Evolutionary conservation across 163 green algal species (phyloP).

Genomic region (Coccomyxa subellipsoidea): DNA sequence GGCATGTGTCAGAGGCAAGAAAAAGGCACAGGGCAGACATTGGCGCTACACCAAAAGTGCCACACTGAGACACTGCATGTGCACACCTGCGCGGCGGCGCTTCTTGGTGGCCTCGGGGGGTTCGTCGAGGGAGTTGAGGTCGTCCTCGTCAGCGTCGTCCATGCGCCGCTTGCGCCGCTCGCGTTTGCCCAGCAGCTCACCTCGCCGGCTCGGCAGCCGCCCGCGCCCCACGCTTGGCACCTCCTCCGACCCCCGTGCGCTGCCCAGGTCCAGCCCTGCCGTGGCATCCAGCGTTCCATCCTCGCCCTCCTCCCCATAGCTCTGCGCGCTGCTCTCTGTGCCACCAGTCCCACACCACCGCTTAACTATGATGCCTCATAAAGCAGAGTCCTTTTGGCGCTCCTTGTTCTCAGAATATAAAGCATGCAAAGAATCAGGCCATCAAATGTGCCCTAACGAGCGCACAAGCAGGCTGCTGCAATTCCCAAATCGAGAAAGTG

Average conservation of each 20-base stretch:
- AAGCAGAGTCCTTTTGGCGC: too few species aligned
- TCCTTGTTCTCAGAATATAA: too few species aligned
- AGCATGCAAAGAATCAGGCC: too few species aligned
- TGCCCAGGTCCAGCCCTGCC: background rate
- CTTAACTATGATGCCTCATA: too few species aligned
- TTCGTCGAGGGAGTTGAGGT: conserved; percentile 1
- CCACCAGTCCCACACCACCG: background rate
- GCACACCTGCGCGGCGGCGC: background rate
- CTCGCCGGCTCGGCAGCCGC: background rate
- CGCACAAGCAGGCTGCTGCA: too few species aligned
- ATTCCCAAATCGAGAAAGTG: too few species aligned
- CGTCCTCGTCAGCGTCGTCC: conserved; percentile 1
- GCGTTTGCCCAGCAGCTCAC: background rate
- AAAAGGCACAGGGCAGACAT: too few species aligned
- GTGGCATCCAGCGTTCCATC: background rate
- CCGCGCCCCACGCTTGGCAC: background rate
- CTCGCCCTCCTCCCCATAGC: conserved; percentile 1
- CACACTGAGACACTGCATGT: too few species aligned
- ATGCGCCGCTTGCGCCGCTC: conserved; percentile 6
- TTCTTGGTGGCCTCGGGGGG: background rate
- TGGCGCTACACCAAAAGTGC: too few species aligned
- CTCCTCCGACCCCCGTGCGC: background rate
- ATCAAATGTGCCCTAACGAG: too few species aligned
- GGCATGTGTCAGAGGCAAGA: too few species aligned
- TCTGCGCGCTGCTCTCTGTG: conserved; percentile 6